Evolutionary conservation across 495 filamentous ascomycete genomes (phyloP).

Genomic region (Penicillium subrubescens): DNA sequence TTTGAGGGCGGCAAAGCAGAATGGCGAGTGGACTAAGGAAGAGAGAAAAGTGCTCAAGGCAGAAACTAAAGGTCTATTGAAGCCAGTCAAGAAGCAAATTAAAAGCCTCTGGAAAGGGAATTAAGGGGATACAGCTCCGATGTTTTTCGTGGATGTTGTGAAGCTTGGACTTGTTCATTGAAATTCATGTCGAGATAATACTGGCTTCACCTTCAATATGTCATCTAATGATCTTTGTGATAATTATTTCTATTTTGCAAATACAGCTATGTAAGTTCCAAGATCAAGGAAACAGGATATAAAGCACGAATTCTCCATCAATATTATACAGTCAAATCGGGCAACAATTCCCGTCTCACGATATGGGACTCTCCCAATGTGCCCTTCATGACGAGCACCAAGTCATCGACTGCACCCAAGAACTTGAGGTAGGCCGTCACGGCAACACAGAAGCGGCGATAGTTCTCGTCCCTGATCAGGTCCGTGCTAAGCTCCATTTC

Average conservation of each 20-base stretch:
- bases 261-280: neutral
- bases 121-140: neutral
- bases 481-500: conserved; percentile 31
- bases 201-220: too few species aligned
- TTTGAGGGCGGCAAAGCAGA: neutral
- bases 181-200: neutral
- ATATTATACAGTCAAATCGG: conserved; percentile 22
- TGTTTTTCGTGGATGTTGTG: neutral
- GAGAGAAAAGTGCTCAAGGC: neutral
- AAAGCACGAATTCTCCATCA: neutral
- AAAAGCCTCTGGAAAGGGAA: neutral
- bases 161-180: neutral
- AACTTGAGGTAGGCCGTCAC: conserved; percentile 42
- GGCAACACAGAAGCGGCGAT: conserved; percentile 44
- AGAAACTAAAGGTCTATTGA: neutral
- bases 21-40: neutral
- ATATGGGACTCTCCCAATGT: conserved; percentile 46
- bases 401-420: conserved; percentile 38
- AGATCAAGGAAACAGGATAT: neutral
- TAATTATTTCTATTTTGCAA: neutral
- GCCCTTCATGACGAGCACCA: conserved; percentile 47
- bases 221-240: too few species aligned
- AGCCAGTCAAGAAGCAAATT: neutral
- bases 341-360: conserved; percentile 30
- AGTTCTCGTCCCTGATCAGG: conserved; percentile 38